phyloP scores from a whole-genome alignment of 1,284 basidiomycete genomes.

The Mycena sp. region DNA sequence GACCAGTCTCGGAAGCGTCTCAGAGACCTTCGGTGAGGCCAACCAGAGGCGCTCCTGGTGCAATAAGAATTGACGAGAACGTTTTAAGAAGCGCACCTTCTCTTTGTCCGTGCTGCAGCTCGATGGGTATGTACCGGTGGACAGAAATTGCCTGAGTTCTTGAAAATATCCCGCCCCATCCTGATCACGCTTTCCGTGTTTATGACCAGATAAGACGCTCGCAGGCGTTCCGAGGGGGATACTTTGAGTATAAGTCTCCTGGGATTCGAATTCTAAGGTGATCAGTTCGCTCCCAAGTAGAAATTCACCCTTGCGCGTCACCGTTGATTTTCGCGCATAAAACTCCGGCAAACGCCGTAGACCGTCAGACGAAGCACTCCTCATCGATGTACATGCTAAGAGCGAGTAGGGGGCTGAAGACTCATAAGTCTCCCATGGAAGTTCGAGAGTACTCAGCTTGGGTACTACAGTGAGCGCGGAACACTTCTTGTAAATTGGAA shows the following conservation, averaged over 20 bases:
- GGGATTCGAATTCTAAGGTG: not conserved
- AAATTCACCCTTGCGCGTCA: no score
- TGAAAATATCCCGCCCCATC: slow-evolving; percentile 24
- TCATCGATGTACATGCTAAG: no score
- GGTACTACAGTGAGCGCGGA: no score
- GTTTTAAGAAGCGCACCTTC: slow-evolving; percentile 24
- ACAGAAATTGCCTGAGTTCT: slow-evolving; percentile 26
- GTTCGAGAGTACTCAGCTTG: no score
- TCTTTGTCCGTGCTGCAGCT: not conserved
- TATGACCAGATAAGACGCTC: slow-evolving; percentile 9
- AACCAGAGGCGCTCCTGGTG: slow-evolving; percentile 29
- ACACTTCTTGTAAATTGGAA: not conserved
- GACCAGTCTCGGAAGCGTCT: slow-evolving; percentile 27
- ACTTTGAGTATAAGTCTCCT: not conserved
- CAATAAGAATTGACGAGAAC: slow-evolving; percentile 29
- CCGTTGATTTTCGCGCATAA: no score
- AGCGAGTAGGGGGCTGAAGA: no score
- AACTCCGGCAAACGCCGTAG: no score
- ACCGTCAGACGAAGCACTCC: no score
- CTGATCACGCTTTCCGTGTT: slow-evolving; percentile 20
- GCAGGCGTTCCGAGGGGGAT: not conserved
- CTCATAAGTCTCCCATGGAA: no score
- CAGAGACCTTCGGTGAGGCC: slow-evolving; percentile 9
- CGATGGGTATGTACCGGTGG: slow-evolving; percentile 13
- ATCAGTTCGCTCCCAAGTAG: no score